These are phyloP conservation scores for Wickerhamiella galacta DNA, from an alignment of 805 yeast genomes.

Conservation along the genomic window DNA sequence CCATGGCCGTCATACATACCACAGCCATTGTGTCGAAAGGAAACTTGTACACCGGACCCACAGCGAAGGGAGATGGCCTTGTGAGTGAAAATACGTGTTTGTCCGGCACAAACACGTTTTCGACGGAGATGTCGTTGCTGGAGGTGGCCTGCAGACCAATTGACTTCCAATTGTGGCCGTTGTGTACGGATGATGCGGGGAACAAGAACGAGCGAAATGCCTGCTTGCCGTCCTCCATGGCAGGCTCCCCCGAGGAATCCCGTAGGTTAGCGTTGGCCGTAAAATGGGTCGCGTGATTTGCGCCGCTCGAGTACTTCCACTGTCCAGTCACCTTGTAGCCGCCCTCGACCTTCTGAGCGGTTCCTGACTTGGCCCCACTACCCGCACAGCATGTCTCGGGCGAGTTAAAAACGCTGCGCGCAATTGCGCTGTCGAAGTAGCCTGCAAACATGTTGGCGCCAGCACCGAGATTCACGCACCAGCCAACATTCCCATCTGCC, in stretches of 20 bases:
- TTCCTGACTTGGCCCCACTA: conserved; percentile 1
- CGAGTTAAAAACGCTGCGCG: background rate
- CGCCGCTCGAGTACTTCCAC: conserved; percentile 4
- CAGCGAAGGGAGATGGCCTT: conserved; percentile 1
- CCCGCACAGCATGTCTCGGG: conserved; percentile 1
- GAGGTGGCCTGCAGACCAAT: conserved; percentile 3
- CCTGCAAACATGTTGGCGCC: conserved; percentile 5
- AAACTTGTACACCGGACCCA: conserved; percentile 1
- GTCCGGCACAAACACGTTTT: conserved; percentile 2
- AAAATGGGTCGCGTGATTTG: conserved; percentile 3
- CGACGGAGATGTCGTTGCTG: conserved; percentile 1
- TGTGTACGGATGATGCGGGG: background rate
- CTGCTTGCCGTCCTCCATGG: background rate
- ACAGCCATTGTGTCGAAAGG: conserved; percentile 2
- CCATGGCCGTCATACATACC: conserved; percentile 1
- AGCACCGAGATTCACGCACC: conserved; percentile 2
- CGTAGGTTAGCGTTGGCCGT: conserved; percentile 1
- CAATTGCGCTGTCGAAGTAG: background rate
- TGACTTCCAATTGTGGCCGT: conserved; percentile 3
- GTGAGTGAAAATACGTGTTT: conserved; percentile 1
- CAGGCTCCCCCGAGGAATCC: background rate
- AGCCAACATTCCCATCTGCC: conserved; percentile 2
- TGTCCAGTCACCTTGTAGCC: conserved; percentile 2
- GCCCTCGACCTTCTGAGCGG: background rate
- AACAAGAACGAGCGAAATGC: conserved; percentile 1